These are phyloP conservation scores for Nicotiana tabacum DNA, from an alignment of 257 asterid genomes.

Conservation along the genomic window DNA sequence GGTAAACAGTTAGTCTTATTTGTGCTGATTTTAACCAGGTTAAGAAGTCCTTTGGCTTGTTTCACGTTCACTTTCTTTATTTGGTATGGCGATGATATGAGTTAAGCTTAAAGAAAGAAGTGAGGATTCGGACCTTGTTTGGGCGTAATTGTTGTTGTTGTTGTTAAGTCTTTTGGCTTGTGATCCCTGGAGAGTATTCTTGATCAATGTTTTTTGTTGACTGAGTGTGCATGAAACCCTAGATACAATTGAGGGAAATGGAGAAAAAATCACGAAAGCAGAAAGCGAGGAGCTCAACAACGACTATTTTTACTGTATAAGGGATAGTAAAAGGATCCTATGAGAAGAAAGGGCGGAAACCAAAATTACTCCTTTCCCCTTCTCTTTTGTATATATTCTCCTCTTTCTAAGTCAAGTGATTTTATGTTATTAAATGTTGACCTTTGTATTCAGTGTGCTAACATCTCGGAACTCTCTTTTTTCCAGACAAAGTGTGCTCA, in stretches of 20 bases:
- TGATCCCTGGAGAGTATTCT: neutral
- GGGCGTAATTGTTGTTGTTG: too few relatives aligned
- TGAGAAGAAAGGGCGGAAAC: neutral
- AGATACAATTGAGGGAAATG: neutral
- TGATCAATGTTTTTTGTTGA: neutral
- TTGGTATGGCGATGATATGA: too few relatives aligned
- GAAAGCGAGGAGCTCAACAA: neutral
- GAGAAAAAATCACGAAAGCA: neutral
- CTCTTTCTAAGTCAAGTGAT: neutral
- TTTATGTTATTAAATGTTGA: neutral
- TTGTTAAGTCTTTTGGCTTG: neutral
- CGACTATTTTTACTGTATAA: neutral
- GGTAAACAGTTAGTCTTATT: conserved; percentile 33
- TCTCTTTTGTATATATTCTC: neutral
- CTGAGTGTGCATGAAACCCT: neutral
- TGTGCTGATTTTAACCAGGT: neutral
- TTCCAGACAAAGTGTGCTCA: conserved; percentile 71
- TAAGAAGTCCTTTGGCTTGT: neutral
- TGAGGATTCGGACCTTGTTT: too few relatives aligned
- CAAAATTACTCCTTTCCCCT: neutral
- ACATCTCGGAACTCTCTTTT: neutral
- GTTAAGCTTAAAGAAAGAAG: too few relatives aligned
- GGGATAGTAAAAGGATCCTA: neutral
- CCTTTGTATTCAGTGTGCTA: neutral
- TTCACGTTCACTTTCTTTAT: too few relatives aligned